These are phyloP conservation scores for Parathielavia hyrcaniae DNA, from an alignment of 495 filamentous ascomycete species.

Conservation along the genomic window DNA sequence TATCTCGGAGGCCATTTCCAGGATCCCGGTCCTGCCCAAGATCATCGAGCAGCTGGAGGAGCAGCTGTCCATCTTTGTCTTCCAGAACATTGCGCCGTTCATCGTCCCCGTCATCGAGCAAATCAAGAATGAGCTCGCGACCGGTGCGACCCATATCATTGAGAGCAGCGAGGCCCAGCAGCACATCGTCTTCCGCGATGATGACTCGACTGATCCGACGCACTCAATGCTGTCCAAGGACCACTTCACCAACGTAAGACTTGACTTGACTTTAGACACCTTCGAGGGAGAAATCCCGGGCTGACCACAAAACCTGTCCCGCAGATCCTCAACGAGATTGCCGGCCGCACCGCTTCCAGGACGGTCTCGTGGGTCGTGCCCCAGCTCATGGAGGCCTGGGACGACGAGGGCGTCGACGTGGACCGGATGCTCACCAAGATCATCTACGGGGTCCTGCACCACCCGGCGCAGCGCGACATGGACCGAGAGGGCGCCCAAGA, in stretches of 20 bases:
- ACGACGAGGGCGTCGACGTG: constrained; percentile 63
- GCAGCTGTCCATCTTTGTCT: constrained; percentile 77
- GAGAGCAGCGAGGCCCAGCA: constrained; percentile 71
- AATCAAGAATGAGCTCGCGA: constrained; percentile 74
- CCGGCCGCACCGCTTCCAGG: constrained; percentile 71
- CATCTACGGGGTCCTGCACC: constrained; percentile 77
- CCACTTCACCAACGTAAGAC: constrained; percentile 67
- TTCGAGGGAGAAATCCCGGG: neutral
- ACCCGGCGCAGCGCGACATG: constrained; percentile 65
- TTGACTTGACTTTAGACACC: neutral
- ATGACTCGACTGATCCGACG: constrained; percentile 68
- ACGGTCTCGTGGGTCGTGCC: constrained; percentile 78
- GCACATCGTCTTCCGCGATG: constrained; percentile 76
- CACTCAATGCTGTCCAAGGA: constrained; percentile 97
- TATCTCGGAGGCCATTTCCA: constrained; percentile 69
- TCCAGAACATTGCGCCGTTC: constrained; percentile 76
- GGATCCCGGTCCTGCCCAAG: constrained; percentile 72
- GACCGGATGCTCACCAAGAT: constrained; percentile 64
- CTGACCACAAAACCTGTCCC: neutral
- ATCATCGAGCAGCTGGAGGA: constrained; percentile 75
- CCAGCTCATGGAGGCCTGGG: constrained; percentile 79
- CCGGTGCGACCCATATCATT: constrained; percentile 81
- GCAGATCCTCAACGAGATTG: constrained; percentile 76
- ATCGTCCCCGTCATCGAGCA: constrained; percentile 79
- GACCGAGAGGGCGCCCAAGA: constrained; percentile 68